Evolutionary conservation across 2,329 filamentous ascomycete genomes (phyloP).

Genomic region (Penicillium sp.): DNA sequence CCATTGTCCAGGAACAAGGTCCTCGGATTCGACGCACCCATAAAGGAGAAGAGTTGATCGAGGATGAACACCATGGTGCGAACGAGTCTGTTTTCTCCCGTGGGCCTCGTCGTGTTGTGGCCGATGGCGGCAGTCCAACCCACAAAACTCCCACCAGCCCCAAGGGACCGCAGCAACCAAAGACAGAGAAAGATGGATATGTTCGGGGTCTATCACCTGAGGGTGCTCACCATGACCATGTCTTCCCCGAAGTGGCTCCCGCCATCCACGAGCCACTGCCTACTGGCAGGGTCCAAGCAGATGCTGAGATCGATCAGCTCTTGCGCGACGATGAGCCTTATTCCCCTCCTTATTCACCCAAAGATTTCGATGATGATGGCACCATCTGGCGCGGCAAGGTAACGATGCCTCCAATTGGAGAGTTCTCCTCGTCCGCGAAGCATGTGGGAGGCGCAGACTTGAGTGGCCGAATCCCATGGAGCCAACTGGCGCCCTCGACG

Average conservation of each 20-base stretch:
- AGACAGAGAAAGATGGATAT: slow-evolving; percentile 50
- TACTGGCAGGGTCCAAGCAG: slow-evolving; percentile 56
- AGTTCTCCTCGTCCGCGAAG: slow-evolving; percentile 73
- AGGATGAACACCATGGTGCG: slow-evolving; percentile 60
- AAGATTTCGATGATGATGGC: slow-evolving; percentile 67
- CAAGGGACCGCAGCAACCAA: slow-evolving; percentile 18
- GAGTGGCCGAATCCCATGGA: slow-evolving; percentile 65
- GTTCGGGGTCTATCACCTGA: slow-evolving; percentile 72
- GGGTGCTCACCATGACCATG: slow-evolving; percentile 42
- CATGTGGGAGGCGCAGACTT: slow-evolving; percentile 84
- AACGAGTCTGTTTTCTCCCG: slow-evolving; percentile 49
- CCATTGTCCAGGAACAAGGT: slow-evolving; percentile 71
- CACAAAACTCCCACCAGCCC: slow-evolving; percentile 29
- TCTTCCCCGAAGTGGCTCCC: slow-evolving; percentile 41
- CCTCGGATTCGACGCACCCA: slow-evolving; percentile 84
- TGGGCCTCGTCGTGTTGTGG: slow-evolving; percentile 43
- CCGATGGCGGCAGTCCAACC: slow-evolving; percentile 28
- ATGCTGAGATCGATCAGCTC: slow-evolving; percentile 86
- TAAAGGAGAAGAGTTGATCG: slow-evolving; percentile 89
- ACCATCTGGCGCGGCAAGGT: slow-evolving; percentile 75
- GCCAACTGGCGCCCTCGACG: slow-evolving; percentile 66
- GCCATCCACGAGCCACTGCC: slow-evolving; percentile 40
- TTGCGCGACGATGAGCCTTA: slow-evolving; percentile 78
- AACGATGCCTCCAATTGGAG: slow-evolving; percentile 72
- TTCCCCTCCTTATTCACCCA: slow-evolving; percentile 79